Evolutionary conservation across 2,329 filamentous ascomycete genomes (phyloP).

Genomic region (Aspergillus neoniger): DNA sequence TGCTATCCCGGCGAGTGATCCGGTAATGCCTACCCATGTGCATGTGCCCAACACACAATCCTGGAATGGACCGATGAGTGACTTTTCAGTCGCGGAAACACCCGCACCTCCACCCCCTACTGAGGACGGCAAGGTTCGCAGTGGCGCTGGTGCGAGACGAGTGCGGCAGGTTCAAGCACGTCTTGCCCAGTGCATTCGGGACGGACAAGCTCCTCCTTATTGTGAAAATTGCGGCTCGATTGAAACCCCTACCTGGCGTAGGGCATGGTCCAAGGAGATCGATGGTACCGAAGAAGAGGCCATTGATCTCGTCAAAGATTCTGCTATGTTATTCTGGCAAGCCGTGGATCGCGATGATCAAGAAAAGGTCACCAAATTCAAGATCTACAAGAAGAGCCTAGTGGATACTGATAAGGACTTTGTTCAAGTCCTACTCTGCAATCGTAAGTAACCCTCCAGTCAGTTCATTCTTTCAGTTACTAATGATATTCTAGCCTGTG

Average conservation of each 20-base stretch:
- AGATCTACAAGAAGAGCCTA: constrained; percentile 73
- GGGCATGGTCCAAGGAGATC: constrained; percentile 79
- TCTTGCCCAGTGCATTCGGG: constrained; percentile 63
- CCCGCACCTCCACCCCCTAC: constrained; percentile 29
- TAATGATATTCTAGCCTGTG: constrained; percentile 63
- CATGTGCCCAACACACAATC: constrained; percentile 25
- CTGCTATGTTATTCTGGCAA: constrained; percentile 73
- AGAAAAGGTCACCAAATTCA: constrained; percentile 66
- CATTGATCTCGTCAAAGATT: constrained; percentile 71
- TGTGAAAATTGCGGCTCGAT: constrained; percentile 94
- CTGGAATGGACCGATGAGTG: constrained; percentile 48
- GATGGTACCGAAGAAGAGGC: constrained; percentile 69
- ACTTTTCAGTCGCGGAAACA: constrained; percentile 45
- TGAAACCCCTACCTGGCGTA: constrained; percentile 94
- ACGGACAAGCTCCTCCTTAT: constrained; percentile 81
- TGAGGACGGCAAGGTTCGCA: constrained; percentile 44
- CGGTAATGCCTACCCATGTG: constrained; percentile 34
- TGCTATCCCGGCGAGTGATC: constrained; percentile 54
- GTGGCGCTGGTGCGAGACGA: constrained; percentile 62
- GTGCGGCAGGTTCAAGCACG: constrained; percentile 63
- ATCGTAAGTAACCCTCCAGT: constrained; percentile 62
- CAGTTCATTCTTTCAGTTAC: constrained; percentile 7
- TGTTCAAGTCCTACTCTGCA: constrained; percentile 78
- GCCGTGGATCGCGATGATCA: constrained; percentile 64
- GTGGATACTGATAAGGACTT: constrained; percentile 69